These are phyloP conservation scores for Lichtheimia hyalospora DNA, from an alignment of 371 early-diverging fungal species.

Conservation along the genomic window DNA sequence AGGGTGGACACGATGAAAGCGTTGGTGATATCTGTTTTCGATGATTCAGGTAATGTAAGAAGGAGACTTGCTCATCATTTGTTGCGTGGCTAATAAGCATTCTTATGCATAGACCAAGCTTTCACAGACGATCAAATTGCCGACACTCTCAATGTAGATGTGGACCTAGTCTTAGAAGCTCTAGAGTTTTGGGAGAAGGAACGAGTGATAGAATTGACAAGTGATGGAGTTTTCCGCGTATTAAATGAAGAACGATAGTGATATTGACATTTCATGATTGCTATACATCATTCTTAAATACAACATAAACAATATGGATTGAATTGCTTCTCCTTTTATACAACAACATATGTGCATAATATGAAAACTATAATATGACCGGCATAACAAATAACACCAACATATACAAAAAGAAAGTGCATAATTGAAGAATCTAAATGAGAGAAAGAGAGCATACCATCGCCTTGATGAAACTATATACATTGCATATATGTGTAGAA, in stretches of 20 bases:
- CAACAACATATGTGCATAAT: too few species aligned
- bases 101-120: slow-evolving; percentile 1
- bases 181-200: slow-evolving; percentile 26
- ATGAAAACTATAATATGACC: too few species aligned
- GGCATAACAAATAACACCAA: too few species aligned
- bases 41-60: slow-evolving; percentile 12
- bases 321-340: too few species aligned
- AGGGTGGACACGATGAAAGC: slow-evolving; percentile 26
- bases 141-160: slow-evolving; percentile 2
- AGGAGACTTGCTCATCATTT: not conserved
- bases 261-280: not conserved
- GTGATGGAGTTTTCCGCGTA: slow-evolving; percentile 12
- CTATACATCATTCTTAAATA: not conserved
- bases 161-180: slow-evolving; percentile 10
- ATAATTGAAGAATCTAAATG: too few species aligned
- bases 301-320: too few species aligned
- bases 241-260: slow-evolving; percentile 17
- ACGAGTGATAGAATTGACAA: slow-evolving; percentile 16
- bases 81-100: slow-evolving; percentile 3
- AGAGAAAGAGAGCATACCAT: too few species aligned
- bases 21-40: slow-evolving; percentile 24
- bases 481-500: too few species aligned
- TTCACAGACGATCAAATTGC: slow-evolving; percentile 19
- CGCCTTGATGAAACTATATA: too few species aligned
- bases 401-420: too few species aligned